These are phyloP conservation scores for Symbiodinium natans DNA, from an alignment of 73 alveolate genomes.

Conservation along the genomic window DNA sequence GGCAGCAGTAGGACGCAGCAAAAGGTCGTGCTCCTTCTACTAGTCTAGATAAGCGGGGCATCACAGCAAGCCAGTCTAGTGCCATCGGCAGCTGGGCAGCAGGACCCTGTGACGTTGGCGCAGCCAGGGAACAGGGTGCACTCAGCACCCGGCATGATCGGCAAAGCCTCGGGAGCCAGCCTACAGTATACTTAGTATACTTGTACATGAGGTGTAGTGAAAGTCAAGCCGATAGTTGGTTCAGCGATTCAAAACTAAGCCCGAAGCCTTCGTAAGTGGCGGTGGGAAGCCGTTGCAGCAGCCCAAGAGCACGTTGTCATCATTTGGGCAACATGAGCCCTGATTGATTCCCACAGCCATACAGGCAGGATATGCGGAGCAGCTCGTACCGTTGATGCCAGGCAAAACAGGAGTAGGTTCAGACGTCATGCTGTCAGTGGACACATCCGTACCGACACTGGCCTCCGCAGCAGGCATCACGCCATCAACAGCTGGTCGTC, in stretches of 20 bases:
- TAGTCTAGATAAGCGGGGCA: neutral
- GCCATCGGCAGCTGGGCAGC: conserved; percentile 1
- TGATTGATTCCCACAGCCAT: conserved; percentile 38
- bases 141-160: neutral
- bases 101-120: neutral
- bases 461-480: neutral
- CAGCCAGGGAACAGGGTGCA: neutral
- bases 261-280: neutral
- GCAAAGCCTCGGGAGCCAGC: neutral
- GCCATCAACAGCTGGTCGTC: neutral
- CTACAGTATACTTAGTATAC: no score
- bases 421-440: neutral
- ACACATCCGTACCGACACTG: neutral
- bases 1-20: no score
- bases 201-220: no score
- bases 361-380: conserved; percentile 66
- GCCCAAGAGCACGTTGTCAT: conserved; percentile 20
- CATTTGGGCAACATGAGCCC: conserved; percentile 51
- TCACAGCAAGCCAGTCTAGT: neutral
- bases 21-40: neutral
- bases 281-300: conserved; percentile 68
- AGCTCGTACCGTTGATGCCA: conserved; percentile 55
- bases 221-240: no score
- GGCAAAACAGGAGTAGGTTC: neutral
- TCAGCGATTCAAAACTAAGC: no score